These are phyloP conservation scores for Pichia scutulata DNA, from an alignment of 805 yeast genomes.

Conservation along the genomic window DNA sequence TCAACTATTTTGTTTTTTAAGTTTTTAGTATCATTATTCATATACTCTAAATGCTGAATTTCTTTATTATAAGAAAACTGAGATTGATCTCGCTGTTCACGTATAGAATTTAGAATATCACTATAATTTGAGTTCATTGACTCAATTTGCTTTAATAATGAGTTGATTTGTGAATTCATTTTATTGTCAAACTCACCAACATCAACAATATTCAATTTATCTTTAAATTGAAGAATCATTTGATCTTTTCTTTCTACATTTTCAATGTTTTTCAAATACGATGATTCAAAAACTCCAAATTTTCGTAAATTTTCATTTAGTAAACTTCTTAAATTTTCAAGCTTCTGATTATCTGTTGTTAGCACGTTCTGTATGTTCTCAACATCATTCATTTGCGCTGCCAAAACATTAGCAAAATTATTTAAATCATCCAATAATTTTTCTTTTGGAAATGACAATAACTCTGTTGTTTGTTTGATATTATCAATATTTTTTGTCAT, in stretches of 20 bases:
- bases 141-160: conserved; percentile 4
- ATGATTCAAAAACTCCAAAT: conserved; percentile 48
- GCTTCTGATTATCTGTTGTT: conserved; percentile 3
- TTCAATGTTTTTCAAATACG: conserved; percentile 18
- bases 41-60: conserved; percentile 35
- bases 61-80: conserved; percentile 34
- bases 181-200: conserved; percentile 7
- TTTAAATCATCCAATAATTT: conserved; percentile 33
- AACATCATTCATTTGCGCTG: conserved; percentile 19
- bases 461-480: conserved; percentile 38
- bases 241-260: conserved; percentile 13
- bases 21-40: conserved; percentile 32
- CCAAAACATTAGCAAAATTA: conserved; percentile 32
- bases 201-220: conserved; percentile 4
- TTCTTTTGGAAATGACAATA: conserved; percentile 37
- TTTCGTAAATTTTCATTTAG: conserved; percentile 34
- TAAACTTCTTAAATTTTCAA: conserved; percentile 23
- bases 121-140: conserved; percentile 3
- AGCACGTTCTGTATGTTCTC: conserved; percentile 15
- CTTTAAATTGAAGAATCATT: conserved; percentile 7
- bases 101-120: conserved; percentile 11
- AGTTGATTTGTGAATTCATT: conserved; percentile 10
- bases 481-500: conserved; percentile 45
- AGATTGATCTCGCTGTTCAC: conserved; percentile 13
- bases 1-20: conserved; percentile 30